A percentile compares a stretch with the other conserved stretches of the same genome.
These are phyloP conservation scores for Coemansia sp. DNA, from an alignment of 192 early-diverging fungal genomes.

Conservation along the genomic window DNA sequence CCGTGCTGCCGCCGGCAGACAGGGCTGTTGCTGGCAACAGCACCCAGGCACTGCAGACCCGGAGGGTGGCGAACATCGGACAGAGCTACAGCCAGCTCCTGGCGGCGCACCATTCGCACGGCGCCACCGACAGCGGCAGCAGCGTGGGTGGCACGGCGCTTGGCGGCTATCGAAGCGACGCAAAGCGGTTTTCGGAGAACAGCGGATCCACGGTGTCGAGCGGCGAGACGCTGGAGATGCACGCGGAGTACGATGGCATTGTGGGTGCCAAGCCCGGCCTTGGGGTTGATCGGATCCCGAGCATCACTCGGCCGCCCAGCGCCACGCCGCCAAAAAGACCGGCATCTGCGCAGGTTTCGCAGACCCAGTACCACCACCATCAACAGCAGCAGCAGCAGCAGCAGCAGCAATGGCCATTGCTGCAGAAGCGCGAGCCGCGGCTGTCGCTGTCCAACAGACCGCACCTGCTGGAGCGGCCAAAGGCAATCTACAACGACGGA, in stretches of 20 bases:
- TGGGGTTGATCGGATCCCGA: not conserved
- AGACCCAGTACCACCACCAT: not conserved
- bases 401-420: too few species aligned
- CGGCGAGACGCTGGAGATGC: constrained; percentile 29
- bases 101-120: not conserved
- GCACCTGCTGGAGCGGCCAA: constrained; percentile 9
- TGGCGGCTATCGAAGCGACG: not conserved
- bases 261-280: not conserved
- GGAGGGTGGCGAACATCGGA: not conserved
- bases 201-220: constrained; percentile 46
- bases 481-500: constrained; percentile 30
- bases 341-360: constrained; percentile 2
- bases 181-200: constrained; percentile 54
- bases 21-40: not conserved
- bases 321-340: constrained; percentile 5
- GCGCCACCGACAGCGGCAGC: not conserved
- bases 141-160: not conserved
- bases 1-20: not conserved
- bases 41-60: too few species aligned
- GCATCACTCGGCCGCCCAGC: not conserved
- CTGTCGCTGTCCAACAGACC: constrained; percentile 17
- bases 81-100: not conserved
- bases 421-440: constrained; percentile 11
- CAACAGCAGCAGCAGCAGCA: constrained; percentile 9
- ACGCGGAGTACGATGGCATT: not conserved